Evolutionary conservation across 805 yeast species (phyloP).

Genomic region (Schizosaccharomyces octosporus): DNA sequence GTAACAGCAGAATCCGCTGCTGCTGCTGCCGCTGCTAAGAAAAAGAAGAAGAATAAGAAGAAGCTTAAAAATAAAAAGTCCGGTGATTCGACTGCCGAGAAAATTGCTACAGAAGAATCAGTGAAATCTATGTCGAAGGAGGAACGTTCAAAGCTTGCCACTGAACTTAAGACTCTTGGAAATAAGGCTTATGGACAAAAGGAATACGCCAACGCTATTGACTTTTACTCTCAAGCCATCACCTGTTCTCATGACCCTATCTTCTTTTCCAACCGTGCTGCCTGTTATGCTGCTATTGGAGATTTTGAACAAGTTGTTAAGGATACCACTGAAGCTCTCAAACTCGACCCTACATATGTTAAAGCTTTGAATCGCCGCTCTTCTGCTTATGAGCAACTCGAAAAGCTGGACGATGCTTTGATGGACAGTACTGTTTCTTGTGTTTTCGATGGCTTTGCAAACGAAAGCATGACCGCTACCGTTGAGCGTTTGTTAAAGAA

Average conservation of each 20-base stretch:
- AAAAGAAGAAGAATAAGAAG: constrained; percentile 4
- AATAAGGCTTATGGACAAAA: constrained; percentile 51
- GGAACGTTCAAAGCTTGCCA: constrained; percentile 21
- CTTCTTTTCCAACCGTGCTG: constrained; percentile 85
- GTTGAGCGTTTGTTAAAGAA: constrained; percentile 70
- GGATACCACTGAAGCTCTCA: constrained; percentile 68
- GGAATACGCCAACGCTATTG: constrained; percentile 51
- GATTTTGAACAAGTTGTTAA: constrained; percentile 64
- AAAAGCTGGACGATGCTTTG: constrained; percentile 59
- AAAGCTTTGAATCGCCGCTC: constrained; percentile 89
- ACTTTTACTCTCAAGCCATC: constrained; percentile 57
- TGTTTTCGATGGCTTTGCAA: constrained; percentile 59
- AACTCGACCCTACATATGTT: constrained; percentile 67
- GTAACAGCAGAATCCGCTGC: constrained; percentile 2
- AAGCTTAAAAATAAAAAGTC: constrained; percentile 20
- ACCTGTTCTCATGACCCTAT: constrained; percentile 50
- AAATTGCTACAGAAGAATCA: constrained; percentile 23
- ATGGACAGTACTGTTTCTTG: constrained; percentile 77
- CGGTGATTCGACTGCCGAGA: constrained; percentile 29
- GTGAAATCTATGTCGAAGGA: constrained; percentile 2
- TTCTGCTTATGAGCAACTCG: constrained; percentile 65
- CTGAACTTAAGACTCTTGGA: constrained; percentile 71
- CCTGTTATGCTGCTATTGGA: constrained; percentile 67
- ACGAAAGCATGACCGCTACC: constrained; percentile 49
- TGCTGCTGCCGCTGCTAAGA: constrained; percentile 4